These are phyloP conservation scores for Penicillium polonicum DNA, from an alignment of 2,329 filamentous ascomycete genomes.

Conservation along the genomic window DNA sequence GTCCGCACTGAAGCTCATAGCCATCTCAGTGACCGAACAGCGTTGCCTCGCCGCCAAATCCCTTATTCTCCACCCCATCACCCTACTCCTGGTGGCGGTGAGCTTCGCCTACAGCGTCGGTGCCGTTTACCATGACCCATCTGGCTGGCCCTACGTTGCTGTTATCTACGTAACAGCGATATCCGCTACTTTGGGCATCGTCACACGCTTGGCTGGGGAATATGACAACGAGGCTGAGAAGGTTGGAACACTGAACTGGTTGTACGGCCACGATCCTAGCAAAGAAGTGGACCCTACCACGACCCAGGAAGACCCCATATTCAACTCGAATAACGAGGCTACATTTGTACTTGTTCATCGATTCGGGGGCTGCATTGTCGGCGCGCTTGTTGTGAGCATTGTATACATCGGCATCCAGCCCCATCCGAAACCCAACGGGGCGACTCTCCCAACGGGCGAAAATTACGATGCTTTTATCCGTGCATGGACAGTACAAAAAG, in stretches of 20 bases:
- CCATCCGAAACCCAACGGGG: not conserved
- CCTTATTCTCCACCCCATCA: conserved; percentile 62
- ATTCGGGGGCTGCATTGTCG: conserved; percentile 60
- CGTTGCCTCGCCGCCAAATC: conserved; percentile 64
- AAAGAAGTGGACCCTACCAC: conserved; percentile 43
- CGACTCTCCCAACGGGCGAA: conserved; percentile 18
- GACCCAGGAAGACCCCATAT: not conserved
- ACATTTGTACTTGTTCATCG: not conserved
- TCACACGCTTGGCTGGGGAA: conserved; percentile 59
- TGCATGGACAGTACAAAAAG: conserved; percentile 74
- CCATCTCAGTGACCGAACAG: conserved; percentile 81
- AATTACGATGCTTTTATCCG: conserved; percentile 55
- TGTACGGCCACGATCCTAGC: conserved; percentile 55
- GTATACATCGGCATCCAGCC: conserved; percentile 11
- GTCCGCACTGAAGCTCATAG: conserved; percentile 69
- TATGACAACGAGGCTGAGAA: conserved; percentile 65
- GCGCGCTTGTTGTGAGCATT: conserved; percentile 60
- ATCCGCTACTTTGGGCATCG: conserved; percentile 62
- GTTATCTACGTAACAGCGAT: conserved; percentile 54
- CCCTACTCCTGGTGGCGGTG: conserved; percentile 40
- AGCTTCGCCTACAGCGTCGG: conserved; percentile 43
- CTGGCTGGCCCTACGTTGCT: conserved; percentile 7
- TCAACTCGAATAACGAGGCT: not conserved
- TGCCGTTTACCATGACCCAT: conserved; percentile 38
- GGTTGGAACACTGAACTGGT: conserved; percentile 60